Base-by-base conservation (phyloP, 225 moss, liverwort and hornwort species). In the Sphagnum contortum region DNA sequence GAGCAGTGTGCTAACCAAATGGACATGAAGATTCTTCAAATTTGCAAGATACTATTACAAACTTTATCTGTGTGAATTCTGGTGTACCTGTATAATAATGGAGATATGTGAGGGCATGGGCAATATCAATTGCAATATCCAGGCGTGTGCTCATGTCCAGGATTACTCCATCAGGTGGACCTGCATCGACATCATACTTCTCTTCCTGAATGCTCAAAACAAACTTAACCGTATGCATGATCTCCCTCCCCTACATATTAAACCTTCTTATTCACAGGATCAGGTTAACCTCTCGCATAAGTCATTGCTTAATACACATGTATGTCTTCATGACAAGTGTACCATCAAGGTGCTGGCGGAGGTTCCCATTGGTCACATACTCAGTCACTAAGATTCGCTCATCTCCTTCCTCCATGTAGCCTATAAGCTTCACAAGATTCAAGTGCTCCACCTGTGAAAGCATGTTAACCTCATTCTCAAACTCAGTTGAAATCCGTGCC, bases 271-370 rank as follows among this genome's bases (percentile, higher is more conserved):
- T 29, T 29, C 29, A 29, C 29, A 29, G 29, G 29, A 29, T 29
- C 29, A 29, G 29, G 29, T 29, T 29, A 29, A 29, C 29, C 29
- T 29, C 29, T 29, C 29, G 29, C 29, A 29, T 29, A 29, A 29
- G 29, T 29, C 29, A 29, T 29, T 29, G 29, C 29, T 29, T 29
- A 29, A 29, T 29, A 29, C 29, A 29, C 29, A 29, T 29, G 29
- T 29, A 29, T 29, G 29, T 29, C 29, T 29, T 29, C 29, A 29
- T 29, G 29, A 9, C 11, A 4, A 44, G 44, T 63, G 45, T 90
- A 91, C 90, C 85, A 68, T 91, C 90, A 69, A 91, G 85, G 72
- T 91, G 90, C 69, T 88, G 85, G 67, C 90, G 83, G 59, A 91
- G 73, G 71, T 79, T 91, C 54, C 90, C 90, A 73, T 91, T 91